Conservation (phyloP, 352 stramenopile species). For the Globisporangium megalacanthum region DNA sequence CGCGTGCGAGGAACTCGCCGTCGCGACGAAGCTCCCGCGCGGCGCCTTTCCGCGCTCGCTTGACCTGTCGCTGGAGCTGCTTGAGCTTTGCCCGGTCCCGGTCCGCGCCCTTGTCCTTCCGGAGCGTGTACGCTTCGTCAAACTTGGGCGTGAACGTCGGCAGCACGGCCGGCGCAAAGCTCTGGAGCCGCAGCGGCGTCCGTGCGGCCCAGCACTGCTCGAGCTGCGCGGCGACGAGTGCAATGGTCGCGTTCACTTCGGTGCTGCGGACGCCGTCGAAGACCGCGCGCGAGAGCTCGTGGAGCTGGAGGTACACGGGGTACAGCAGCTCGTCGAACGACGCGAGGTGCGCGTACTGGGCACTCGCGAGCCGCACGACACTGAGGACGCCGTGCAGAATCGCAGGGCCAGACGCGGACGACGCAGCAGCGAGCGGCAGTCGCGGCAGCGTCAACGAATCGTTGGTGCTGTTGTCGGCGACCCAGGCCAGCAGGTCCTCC, state of each 20-base stretch:
- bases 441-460: slow-evolving; percentile 21
- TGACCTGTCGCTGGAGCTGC: slow-evolving; percentile 93
- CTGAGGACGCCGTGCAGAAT: slow-evolving; percentile 43
- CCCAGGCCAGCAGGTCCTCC: slow-evolving; percentile 40
- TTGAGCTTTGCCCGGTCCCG: slow-evolving; percentile 83
- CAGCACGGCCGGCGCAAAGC: slow-evolving; percentile 56
- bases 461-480: slow-evolving; percentile 4
- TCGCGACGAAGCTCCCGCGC: slow-evolving; percentile 94
- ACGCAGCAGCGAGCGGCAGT: slow-evolving; percentile 32
- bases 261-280: slow-evolving; percentile 17
- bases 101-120: slow-evolving; percentile 87
- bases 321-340: slow-evolving; percentile 78
- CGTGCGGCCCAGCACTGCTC: slow-evolving; percentile 39
- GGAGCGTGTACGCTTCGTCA: slow-evolving; percentile 89
- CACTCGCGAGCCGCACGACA: slow-evolving; percentile 34
- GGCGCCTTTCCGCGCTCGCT: slow-evolving; percentile 94
- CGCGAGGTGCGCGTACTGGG: slow-evolving; percentile 56
- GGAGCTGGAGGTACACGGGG: slow-evolving; percentile 60
- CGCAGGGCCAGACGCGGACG: slow-evolving; percentile 34
- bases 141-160: slow-evolving; percentile 88
- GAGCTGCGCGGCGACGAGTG: slow-evolving; percentile 38
- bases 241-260: slow-evolving; percentile 44
- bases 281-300: slow-evolving; percentile 42
- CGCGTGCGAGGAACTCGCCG: slow-evolving; percentile 90
- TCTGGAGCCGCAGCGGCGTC: slow-evolving; percentile 70